Percentiles rank a stretch among this genome's conserved stretches.
Evolutionary conservation across 495 filamentous ascomycete genomes (phyloP).

Genomic region (Amorphotheca resinae): DNA sequence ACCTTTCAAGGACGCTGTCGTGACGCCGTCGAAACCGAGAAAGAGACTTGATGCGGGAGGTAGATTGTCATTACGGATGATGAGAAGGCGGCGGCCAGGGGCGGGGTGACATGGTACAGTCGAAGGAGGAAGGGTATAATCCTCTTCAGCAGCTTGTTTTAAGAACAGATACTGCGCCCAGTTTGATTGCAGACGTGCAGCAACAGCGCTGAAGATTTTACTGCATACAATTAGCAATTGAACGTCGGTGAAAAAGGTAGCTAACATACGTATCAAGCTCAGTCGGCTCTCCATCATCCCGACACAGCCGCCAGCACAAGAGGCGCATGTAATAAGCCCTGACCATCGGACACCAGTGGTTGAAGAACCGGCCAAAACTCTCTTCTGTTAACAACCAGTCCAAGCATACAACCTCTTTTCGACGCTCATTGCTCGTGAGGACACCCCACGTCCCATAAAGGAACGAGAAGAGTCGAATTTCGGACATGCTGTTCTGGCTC

Average conservation of each 20-base stretch:
- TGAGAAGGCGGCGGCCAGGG: conserved; percentile 81
- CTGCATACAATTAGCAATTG: conserved; percentile 13
- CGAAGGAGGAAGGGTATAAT: conserved; percentile 46
- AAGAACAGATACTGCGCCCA: conserved; percentile 75
- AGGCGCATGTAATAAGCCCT: conserved; percentile 91
- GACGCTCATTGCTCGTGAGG: conserved; percentile 49
- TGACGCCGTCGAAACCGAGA: conserved; percentile 52
- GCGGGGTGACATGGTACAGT: conserved; percentile 78
- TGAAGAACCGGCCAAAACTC: conserved; percentile 76
- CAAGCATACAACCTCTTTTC: conserved; percentile 61
- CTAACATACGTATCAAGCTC: conserved; percentile 48
- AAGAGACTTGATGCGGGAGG: conserved; percentile 33
- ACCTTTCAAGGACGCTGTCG: conserved; percentile 24
- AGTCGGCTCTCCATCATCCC: conserved; percentile 57
- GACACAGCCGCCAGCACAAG: conserved; percentile 80
- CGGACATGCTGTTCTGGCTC: conserved; percentile 89
- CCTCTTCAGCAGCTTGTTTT: conserved; percentile 47
- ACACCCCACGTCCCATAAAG: conserved; percentile 72
- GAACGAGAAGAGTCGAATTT: conserved; percentile 79
- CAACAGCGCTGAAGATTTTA: conserved; percentile 58
- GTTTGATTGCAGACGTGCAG: conserved; percentile 52
- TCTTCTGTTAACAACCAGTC: conserved; percentile 71
- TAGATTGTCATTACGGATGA: conserved; percentile 68
- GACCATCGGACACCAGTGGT: conserved; percentile 98
- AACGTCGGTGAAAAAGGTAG: neutral